These are phyloP conservation scores for Ricinus communis DNA, from an alignment of 345 rosid species.

Conservation along the genomic window DNA sequence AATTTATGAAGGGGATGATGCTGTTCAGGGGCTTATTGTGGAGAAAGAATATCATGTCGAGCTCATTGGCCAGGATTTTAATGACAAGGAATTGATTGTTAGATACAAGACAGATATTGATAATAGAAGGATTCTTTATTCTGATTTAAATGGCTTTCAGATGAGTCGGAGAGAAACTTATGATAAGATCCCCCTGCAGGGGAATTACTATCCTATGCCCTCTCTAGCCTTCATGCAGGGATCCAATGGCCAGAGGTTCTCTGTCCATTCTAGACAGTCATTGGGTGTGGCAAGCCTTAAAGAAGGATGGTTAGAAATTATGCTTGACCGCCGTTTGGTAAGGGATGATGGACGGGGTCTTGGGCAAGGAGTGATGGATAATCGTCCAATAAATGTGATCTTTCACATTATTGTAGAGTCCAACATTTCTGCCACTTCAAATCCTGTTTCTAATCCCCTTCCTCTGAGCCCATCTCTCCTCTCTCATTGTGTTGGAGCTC, in stretches of 20 bases:
- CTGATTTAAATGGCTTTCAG: conserved; percentile 98
- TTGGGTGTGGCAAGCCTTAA: conserved; percentile 74
- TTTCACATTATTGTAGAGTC: conserved; percentile 72
- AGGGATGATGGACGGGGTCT: conserved; percentile 98
- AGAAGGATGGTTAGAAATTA: conserved; percentile 93
- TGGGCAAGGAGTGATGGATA: conserved; percentile 95
- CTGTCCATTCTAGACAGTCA: conserved; percentile 89
- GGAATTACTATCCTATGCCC: conserved; percentile 98
- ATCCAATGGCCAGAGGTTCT: conserved; percentile 73
- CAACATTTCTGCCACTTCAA: conserved; percentile 57
- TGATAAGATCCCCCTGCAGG: conserved; percentile 93
- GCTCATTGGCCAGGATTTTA: conserved; percentile 60
- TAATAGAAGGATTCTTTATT: conserved; percentile 63
- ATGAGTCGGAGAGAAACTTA: conserved; percentile 96
- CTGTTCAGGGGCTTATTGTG: conserved; percentile 53
- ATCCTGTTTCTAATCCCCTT: conserved; percentile 39
- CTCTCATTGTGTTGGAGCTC: conserved; percentile 70
- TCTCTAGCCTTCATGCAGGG: conserved; percentile 91
- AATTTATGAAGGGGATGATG: conserved; percentile 58
- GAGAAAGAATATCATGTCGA: conserved; percentile 98
- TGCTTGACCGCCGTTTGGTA: conserved; percentile 83
- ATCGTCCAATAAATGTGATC: conserved; percentile 68
- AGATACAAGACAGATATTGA: conserved; percentile 76
- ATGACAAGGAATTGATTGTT: conserved; percentile 82
- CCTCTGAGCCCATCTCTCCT: conserved; percentile 83